Conservation (phyloP, 768 basidiomycete genomes). For the Mycena belliarum region DNA sequence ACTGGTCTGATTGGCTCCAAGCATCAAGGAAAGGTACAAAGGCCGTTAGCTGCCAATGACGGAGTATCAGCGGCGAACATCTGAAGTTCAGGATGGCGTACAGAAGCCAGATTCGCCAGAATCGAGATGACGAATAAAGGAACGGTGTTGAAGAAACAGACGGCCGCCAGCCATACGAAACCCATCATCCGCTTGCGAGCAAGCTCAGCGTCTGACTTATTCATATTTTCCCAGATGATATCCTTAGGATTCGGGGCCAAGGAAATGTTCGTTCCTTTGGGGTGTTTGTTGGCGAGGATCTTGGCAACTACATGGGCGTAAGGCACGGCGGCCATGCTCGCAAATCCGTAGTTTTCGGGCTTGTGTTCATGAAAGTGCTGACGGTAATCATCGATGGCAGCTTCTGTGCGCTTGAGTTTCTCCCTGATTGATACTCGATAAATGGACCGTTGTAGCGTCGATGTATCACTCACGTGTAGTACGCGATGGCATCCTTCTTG, state of each 20-base stretch:
- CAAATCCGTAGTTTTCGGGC: slow-evolving; percentile 72
- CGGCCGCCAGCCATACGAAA: slow-evolving; percentile 70
- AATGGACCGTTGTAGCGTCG: neutral
- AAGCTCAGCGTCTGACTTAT: slow-evolving; percentile 65
- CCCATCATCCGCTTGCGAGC: slow-evolving; percentile 70
- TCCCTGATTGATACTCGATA: slow-evolving; percentile 33
- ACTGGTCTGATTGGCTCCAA: slow-evolving; percentile 58
- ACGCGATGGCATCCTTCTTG: slow-evolving; percentile 91
- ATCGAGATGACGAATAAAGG: slow-evolving; percentile 90
- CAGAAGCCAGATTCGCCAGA: slow-evolving; percentile 85
- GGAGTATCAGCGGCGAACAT: slow-evolving; percentile 9
- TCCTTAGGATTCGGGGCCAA: slow-evolving; percentile 79
- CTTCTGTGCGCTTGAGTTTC: slow-evolving; percentile 67
- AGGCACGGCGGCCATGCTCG: slow-evolving; percentile 66
- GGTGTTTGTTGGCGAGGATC: slow-evolving; percentile 50
- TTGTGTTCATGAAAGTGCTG: slow-evolving; percentile 53
- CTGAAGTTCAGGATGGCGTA: slow-evolving; percentile 29
- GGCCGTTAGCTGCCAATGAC: slow-evolving; percentile 48
- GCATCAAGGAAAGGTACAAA: slow-evolving; percentile 75
- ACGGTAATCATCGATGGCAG: slow-evolving; percentile 55
- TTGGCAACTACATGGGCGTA: slow-evolving; percentile 71
- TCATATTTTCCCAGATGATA: slow-evolving; percentile 92
- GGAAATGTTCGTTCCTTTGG: slow-evolving; percentile 55
- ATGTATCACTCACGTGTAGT: slow-evolving; percentile 68
- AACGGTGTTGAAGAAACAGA: slow-evolving; percentile 94